phyloP scores from a whole-genome alignment of 768 basidiomycete species.

The Boletus reticulatus region DNA sequence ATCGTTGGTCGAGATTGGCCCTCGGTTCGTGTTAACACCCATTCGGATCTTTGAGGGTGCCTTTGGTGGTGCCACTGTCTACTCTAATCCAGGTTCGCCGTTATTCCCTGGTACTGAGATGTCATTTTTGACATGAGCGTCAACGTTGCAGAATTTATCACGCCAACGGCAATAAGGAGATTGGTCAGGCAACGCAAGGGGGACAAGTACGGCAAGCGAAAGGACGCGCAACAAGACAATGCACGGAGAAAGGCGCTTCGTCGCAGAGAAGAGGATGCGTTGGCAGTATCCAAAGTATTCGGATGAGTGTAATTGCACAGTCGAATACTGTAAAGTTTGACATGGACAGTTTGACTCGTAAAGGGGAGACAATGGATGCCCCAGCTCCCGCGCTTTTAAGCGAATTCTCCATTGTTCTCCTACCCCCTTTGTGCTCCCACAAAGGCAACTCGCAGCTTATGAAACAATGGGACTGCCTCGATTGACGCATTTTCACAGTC shows the following conservation, averaged over 20 bases:
- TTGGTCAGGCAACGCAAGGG: constrained; percentile 70
- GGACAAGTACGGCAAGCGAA: constrained; percentile 76
- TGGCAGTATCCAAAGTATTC: constrained; percentile 89
- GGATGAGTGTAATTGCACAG: constrained; percentile 45
- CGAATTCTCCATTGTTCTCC: constrained; percentile 32
- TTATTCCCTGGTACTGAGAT: neutral
- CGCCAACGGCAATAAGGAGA: constrained; percentile 79
- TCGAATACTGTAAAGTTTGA: neutral
- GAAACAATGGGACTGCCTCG: constrained; percentile 24
- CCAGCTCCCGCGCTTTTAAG: constrained; percentile 10
- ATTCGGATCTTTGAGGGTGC: constrained; percentile 98
- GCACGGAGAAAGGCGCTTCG: constrained; percentile 61
- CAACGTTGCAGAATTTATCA: constrained; percentile 73
- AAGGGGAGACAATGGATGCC: constrained; percentile 16
- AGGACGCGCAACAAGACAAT: constrained; percentile 71
- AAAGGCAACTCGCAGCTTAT: constrained; percentile 25
- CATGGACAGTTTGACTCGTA: neutral
- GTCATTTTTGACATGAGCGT: neutral
- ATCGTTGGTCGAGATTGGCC: constrained; percentile 95
- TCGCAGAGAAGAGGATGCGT: constrained; percentile 66
- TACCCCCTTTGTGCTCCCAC: constrained; percentile 26
- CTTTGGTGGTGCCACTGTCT: constrained; percentile 92
- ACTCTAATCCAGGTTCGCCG: constrained; percentile 84
- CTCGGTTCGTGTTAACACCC: constrained; percentile 94
- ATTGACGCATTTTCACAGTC: neutral